These are phyloP conservation scores for Nakataea oryzae DNA, from an alignment of 2,329 filamentous ascomycete genomes.

Conservation along the genomic window DNA sequence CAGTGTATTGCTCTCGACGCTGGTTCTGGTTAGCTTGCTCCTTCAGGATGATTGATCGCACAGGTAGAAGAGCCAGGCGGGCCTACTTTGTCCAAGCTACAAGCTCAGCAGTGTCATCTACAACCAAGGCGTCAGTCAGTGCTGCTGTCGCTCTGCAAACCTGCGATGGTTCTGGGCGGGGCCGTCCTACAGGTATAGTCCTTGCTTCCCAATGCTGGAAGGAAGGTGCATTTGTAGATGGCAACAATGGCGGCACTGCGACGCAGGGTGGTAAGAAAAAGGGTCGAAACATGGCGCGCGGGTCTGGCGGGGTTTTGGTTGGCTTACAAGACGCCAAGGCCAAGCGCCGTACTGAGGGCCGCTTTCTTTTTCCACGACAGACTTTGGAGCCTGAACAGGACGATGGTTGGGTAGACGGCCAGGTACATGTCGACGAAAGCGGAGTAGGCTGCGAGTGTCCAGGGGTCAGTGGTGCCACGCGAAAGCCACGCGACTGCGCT, in stretches of 20 bases:
- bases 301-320: neutral
- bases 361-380: slow-evolving; percentile 29
- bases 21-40: slow-evolving; percentile 2
- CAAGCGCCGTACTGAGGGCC: slow-evolving; percentile 23
- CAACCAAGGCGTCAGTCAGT: neutral
- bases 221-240: slow-evolving; percentile 19
- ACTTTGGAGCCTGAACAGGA: slow-evolving; percentile 22
- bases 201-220: slow-evolving; percentile 14
- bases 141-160: neutral
- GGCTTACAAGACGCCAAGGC: slow-evolving; percentile 25
- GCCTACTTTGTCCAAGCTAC: slow-evolving; percentile 33
- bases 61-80: neutral
- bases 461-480: neutral
- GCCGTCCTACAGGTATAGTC: slow-evolving; percentile 15
- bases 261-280: neutral
- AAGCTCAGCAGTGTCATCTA: slow-evolving; percentile 25
- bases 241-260: slow-evolving; percentile 16
- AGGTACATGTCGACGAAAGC: slow-evolving; percentile 27
- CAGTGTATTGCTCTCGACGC: slow-evolving; percentile 21
- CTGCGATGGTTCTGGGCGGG: neutral
- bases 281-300: neutral
- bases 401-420: slow-evolving; percentile 26
- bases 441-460: neutral
- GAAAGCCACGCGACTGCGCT: neutral
- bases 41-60: neutral